Percentiles rank a stretch among this genome's conserved stretches.
Conservation (phyloP, 768 basidiomycete genomes). For the Mycena pura region DNA sequence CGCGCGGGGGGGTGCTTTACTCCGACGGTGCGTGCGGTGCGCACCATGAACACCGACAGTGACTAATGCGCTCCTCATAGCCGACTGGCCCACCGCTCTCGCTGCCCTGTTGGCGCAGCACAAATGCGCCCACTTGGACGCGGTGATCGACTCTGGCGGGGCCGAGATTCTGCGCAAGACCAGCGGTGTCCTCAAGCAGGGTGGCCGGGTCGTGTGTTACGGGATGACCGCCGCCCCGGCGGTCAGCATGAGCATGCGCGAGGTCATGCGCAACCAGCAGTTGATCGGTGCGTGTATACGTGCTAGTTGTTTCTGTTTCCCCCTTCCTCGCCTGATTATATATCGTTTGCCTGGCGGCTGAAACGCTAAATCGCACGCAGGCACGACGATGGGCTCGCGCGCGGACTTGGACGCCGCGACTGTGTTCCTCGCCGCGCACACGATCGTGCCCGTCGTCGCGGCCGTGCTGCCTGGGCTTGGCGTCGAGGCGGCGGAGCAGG, state of each 20-base stretch:
- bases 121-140: slow-evolving; percentile 50
- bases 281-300: slow-evolving; percentile 61
- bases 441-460: slow-evolving; percentile 74
- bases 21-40: slow-evolving; percentile 55
- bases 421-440: slow-evolving; percentile 67
- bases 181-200: slow-evolving; percentile 57
- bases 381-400: slow-evolving; percentile 85
- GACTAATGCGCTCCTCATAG: neutral
- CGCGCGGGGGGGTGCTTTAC: slow-evolving; percentile 80
- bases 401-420: slow-evolving; percentile 78
- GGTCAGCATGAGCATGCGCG: slow-evolving; percentile 76
- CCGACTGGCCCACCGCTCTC: slow-evolving; percentile 63
- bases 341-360: too few relatives aligned
- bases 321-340: neutral
- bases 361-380: slow-evolving; percentile 45
- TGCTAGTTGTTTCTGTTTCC: neutral
- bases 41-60: neutral
- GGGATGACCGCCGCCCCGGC: slow-evolving; percentile 71
- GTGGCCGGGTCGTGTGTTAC: slow-evolving; percentile 67
- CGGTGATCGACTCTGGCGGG: slow-evolving; percentile 74
- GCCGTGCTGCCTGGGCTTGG: slow-evolving; percentile 75
- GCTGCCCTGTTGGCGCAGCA: slow-evolving; percentile 46
- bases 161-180: slow-evolving; percentile 65
- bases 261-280: slow-evolving; percentile 77
- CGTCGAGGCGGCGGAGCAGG: slow-evolving; percentile 64